phyloP scores from a whole-genome alignment of 2,329 filamentous ascomycete species.

The Neobulgaria alba region DNA sequence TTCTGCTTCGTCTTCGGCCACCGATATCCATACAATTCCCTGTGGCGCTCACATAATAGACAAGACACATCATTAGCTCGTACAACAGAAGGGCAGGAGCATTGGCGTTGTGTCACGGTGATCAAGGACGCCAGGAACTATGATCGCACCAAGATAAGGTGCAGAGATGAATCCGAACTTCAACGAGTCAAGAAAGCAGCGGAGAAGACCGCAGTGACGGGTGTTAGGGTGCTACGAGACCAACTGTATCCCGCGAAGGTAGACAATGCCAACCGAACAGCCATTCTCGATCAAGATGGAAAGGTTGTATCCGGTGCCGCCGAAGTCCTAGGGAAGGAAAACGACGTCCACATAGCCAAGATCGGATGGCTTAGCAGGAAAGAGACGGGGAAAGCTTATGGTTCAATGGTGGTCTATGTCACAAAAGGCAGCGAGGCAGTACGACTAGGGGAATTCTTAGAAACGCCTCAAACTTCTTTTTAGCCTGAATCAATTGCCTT shows the following conservation, averaged over 20 bases:
- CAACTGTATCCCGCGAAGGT: conserved; percentile 16
- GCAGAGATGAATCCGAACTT: conserved; percentile 16
- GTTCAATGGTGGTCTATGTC: too few relatives aligned
- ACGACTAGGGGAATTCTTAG: too few relatives aligned
- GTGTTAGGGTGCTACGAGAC: conserved; percentile 16
- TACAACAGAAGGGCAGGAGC: too few relatives aligned
- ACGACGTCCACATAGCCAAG: conserved; percentile 3
- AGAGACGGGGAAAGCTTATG: conserved; percentile 1
- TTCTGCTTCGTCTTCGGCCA: too few relatives aligned
- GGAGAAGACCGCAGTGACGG: conserved; percentile 10
- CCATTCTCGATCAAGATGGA: conserved; percentile 2
- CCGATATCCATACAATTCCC: too few relatives aligned
- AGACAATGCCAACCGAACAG: conserved; percentile 1
- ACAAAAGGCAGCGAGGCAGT: too few relatives aligned
- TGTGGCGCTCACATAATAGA: too few relatives aligned
- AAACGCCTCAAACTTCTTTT: too few relatives aligned
- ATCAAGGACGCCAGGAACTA: too few relatives aligned
- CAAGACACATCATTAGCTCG: too few relatives aligned
- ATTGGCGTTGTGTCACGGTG: too few relatives aligned
- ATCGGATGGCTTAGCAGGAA: conserved; percentile 3
- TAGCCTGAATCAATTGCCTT: background rate
- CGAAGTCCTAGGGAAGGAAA: conserved; percentile 3
- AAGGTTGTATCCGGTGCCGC: background rate
- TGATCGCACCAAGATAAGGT: conserved; percentile 13
- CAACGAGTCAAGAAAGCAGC: conserved; percentile 13